Evolutionary conservation across 192 early-diverging fungal species (phyloP).

Genomic region (Umbelopsis sp.): DNA sequence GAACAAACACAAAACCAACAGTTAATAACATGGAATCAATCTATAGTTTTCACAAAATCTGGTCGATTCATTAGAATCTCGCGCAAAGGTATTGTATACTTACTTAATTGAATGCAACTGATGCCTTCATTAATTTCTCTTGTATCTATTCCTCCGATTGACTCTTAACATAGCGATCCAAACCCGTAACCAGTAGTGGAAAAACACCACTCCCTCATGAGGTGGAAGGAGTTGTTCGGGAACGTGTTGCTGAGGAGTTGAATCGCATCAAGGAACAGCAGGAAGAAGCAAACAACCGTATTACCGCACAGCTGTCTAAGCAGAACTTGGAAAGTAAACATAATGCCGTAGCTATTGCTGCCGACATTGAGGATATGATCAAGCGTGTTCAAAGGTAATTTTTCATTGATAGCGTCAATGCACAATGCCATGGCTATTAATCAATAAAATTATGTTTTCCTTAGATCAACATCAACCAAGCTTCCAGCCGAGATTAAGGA

Average conservation of each 20-base stretch:
- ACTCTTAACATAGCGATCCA: neutral
- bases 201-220: conserved; percentile 23
- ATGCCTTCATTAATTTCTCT: too few relatives aligned
- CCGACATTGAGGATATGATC: conserved; percentile 38
- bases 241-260: conserved; percentile 36
- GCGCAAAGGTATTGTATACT: conserved; percentile 14
- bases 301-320: conserved; percentile 19
- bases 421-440: neutral
- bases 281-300: conserved; percentile 21
- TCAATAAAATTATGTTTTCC: neutral
- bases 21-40: neutral
- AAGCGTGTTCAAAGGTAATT: conserved; percentile 32
- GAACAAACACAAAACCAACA: neutral
- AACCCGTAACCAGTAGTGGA: neutral
- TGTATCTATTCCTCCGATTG: too few relatives aligned
- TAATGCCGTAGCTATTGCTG: conserved; percentile 28
- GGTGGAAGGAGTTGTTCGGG: conserved; percentile 31
- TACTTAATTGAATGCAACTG: neutral
- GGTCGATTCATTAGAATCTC: conserved; percentile 33
- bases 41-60: conserved; percentile 34
- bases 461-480: conserved; percentile 27
- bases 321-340: conserved; percentile 33
- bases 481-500: conserved; percentile 33
- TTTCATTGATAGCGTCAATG: neutral
- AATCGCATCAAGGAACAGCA: conserved; percentile 23